These are phyloP conservation scores for Mimosa pudica DNA, from an alignment of 306 rosid species.

Conservation along the genomic window DNA sequence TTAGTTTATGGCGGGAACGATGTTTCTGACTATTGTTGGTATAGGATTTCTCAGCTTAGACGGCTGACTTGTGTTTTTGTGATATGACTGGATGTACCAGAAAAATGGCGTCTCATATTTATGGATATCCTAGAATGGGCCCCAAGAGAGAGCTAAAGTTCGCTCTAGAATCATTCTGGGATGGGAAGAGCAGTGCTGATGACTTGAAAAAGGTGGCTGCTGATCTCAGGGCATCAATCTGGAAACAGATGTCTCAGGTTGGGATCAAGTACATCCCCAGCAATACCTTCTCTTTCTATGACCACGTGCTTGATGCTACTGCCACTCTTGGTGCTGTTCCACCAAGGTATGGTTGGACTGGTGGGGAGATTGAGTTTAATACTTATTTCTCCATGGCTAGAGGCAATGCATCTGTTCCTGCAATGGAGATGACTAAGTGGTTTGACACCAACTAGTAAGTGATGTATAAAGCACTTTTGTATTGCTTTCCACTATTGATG, in stretches of 20 bases:
- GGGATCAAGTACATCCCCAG: constrained; percentile 93
- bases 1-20: background rate
- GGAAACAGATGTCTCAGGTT: constrained; percentile 81
- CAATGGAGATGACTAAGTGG: constrained; percentile 99
- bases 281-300: constrained; percentile 83
- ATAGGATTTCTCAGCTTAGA: background rate
- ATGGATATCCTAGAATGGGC: constrained; percentile 96
- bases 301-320: constrained; percentile 81
- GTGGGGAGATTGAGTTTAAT: constrained; percentile 83
- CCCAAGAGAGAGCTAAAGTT: constrained; percentile 98
- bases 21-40: background rate
- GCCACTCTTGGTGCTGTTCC: constrained; percentile 91
- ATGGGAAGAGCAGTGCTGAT: constrained; percentile 81
- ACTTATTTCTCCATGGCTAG: constrained; percentile 96
- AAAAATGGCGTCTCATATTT: constrained; percentile 86
- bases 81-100: constrained; percentile 40
- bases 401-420: constrained; percentile 90
- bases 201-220: constrained; percentile 79
- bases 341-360: constrained; percentile 76
- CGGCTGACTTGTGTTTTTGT: constrained; percentile 23
- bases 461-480: background rate
- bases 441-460: constrained; percentile 97
- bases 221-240: constrained; percentile 79
- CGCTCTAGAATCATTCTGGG: constrained; percentile 92
- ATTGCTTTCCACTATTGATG: background rate